These are phyloP conservation scores for Pseudogymnoascus sp. DNA, from an alignment of 2,329 filamentous ascomycete species.

Conservation along the genomic window DNA sequence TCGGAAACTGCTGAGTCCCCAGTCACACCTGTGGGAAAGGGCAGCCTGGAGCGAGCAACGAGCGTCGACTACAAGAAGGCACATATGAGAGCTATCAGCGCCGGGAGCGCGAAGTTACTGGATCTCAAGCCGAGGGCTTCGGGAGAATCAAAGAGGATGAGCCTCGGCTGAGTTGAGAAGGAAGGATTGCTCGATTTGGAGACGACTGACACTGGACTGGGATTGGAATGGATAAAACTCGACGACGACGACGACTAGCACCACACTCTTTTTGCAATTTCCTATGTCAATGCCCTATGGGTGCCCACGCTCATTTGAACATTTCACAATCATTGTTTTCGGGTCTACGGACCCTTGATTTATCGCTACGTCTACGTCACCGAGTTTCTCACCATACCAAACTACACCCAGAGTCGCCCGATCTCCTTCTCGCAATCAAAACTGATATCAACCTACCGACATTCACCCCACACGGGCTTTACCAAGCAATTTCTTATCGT, in stretches of 20 bases:
- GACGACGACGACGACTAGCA: conserved; percentile 23
- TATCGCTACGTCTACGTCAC: not conserved
- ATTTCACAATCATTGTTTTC: conserved; percentile 9
- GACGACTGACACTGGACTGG: conserved; percentile 5
- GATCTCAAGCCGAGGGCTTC: conserved; percentile 54
- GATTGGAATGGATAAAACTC: conserved; percentile 4
- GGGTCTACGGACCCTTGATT: conserved; percentile 1
- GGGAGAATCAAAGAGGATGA: conserved; percentile 39
- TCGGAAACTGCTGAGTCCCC: conserved; percentile 12
- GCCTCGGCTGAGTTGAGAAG: conserved; percentile 17
- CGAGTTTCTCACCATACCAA: not conserved
- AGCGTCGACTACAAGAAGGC: conserved; percentile 56
- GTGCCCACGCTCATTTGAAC: conserved; percentile 26
- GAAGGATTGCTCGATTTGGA: not conserved
- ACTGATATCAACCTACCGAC: not conserved
- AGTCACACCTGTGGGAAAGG: not conserved
- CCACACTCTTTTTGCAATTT: conserved; percentile 26
- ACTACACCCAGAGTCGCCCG: not conserved
- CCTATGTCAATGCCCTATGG: conserved; percentile 17
- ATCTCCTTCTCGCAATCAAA: not conserved
- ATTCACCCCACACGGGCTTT: not conserved
- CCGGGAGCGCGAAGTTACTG: conserved; percentile 67
- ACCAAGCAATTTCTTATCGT: not conserved
- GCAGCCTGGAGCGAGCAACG: conserved; percentile 52
- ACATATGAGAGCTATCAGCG: conserved; percentile 65